Evolutionary conservation across 495 filamentous ascomycete species (phyloP).

Genomic region (Podospora sp.): DNA sequence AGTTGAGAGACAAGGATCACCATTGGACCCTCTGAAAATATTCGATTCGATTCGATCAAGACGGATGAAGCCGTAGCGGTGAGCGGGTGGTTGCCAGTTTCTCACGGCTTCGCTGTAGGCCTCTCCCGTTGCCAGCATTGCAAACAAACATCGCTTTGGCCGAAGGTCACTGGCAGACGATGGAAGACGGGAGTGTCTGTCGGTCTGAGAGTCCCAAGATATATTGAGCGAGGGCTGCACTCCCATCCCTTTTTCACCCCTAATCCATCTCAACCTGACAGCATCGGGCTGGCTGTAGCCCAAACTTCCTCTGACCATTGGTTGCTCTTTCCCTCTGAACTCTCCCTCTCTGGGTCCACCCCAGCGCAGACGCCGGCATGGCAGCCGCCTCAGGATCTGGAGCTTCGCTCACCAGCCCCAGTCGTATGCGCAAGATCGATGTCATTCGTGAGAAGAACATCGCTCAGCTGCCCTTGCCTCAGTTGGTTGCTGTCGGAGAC

Average conservation of each 20-base stretch:
- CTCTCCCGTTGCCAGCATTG: not conserved
- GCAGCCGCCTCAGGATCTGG: not conserved
- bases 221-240: too few species aligned
- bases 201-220: too few species aligned
- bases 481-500: slow-evolving; percentile 52
- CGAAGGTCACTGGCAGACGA: not conserved
- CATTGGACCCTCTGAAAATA: not conserved
- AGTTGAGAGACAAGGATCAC: too few species aligned
- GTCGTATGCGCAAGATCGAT: slow-evolving; percentile 40
- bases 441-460: slow-evolving; percentile 44
- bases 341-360: not conserved
- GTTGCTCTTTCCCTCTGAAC: not conserved
- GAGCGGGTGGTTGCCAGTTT: not conserved
- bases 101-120: not conserved
- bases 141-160: not conserved
- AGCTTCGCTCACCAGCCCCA: slow-evolving; percentile 22
- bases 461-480: slow-evolving; percentile 44
- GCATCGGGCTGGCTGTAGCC: not conserved
- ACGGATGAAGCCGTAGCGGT: not conserved
- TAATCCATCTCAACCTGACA: not conserved
- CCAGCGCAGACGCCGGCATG: not conserved
- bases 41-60: not conserved
- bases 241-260: too few species aligned
- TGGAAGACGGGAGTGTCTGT: too few species aligned
- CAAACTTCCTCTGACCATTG: not conserved